Evolutionary conservation across 1,284 basidiomycete species (phyloP), one percentile per base, ranked within the genome.

Genomic region (Ustilago trichophora): DNA sequence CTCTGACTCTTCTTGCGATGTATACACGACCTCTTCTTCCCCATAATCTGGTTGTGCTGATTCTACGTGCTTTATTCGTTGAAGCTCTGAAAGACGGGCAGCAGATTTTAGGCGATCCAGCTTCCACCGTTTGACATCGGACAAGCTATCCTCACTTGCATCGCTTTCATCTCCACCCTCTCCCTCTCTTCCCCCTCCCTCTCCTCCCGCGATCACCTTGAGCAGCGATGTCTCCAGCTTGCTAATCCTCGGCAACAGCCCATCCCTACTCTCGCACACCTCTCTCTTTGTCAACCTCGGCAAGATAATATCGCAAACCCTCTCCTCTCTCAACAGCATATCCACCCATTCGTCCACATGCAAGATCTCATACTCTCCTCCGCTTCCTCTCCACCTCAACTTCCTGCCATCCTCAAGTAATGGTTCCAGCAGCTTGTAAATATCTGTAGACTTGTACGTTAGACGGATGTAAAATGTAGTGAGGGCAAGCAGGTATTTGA

Each of bases 231-330:
- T 88, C 57, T 93, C 85, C 18, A 97, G 83, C 43, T 88, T 86
- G 78, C 90, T 92, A 80, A 63, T 62, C 22, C 79, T 52, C 6
- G 79, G 79, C 22, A 52, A 89, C 33, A 99, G 85, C 1, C 96
- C 94, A 50, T 92, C 91, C 19, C 88, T 90, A 75, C 96, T 93
- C 84, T 98, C 95, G 13, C 98, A 84, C 1, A 92, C 89, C 51
- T 89, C 87, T 16, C 96, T 87, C 83, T 90, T 92, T 3, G 88
- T 88, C 64, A 98, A 83, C 36, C 96, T 88, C 6, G 96, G 96
- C 42, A 99, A 84, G 72, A 98, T 98, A 73, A 93, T 91, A 83
- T 98, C 95, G 82, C 94, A 98, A 2, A 94, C 94, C 58, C 94
- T 87, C 64, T 98, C 94, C 80, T 96, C 89, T 1, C 86, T 88